phyloP scores from a whole-genome alignment of 345 rosid genomes.

The Salix dunnii region DNA sequence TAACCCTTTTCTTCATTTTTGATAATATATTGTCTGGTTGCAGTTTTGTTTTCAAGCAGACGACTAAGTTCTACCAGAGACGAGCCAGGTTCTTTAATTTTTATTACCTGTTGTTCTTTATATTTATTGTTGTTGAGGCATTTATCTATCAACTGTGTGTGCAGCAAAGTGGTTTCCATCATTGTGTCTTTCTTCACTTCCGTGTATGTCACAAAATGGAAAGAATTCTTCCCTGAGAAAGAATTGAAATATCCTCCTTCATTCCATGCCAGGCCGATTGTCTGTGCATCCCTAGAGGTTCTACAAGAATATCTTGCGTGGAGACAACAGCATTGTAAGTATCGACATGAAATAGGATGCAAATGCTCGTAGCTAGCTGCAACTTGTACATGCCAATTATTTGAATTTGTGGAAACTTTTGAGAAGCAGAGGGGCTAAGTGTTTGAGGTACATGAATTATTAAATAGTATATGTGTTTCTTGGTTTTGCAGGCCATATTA shows the following conservation, averaged over 20 bases:
- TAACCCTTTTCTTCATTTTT: not conserved
- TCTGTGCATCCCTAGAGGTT: conserved; percentile 71
- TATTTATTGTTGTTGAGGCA: not conserved
- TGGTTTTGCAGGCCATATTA: conserved; percentile 56
- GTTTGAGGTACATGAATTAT: not conserved
- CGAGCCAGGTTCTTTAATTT: conserved; percentile 59
- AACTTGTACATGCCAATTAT: not conserved
- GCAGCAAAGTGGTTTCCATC: conserved; percentile 81
- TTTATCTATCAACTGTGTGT: conserved; percentile 13
- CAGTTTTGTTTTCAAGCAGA: conserved; percentile 85
- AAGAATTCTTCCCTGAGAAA: conserved; percentile 54
- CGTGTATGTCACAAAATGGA: conserved; percentile 63
- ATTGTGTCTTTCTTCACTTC: conserved; percentile 72
- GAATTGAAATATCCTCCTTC: conserved; percentile 63
- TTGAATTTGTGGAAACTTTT: not conserved
- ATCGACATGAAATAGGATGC: not conserved
- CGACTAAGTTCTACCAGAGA: conserved; percentile 74
- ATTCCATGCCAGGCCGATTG: conserved; percentile 49
- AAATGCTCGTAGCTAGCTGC: not conserved
- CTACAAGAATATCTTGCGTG: conserved; percentile 79
- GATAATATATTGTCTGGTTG: not conserved
- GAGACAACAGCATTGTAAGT: conserved; percentile 88
- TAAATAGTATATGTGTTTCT: not conserved
- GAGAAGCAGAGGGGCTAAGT: not conserved
- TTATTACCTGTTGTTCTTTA: not conserved